Percentiles rank a stretch among this genome's conserved stretches.
These are phyloP conservation scores for Mariannaea sp. DNA, from an alignment of 2,329 filamentous ascomycete genomes.

Conservation along the genomic window DNA sequence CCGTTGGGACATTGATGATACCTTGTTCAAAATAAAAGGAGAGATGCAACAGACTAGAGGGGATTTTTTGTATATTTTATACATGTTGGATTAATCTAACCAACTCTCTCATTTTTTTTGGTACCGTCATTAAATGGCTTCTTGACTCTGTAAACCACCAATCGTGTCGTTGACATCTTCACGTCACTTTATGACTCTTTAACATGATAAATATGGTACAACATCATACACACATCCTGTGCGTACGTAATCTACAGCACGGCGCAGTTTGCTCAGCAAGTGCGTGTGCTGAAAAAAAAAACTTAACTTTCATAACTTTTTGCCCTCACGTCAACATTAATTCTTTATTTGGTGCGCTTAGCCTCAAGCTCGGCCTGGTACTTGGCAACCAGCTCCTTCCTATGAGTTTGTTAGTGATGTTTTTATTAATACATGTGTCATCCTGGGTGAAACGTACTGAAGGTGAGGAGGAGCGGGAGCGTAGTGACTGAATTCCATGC, in stretches of 20 bases:
- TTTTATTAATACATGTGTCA: background rate
- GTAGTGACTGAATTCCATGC: constrained; percentile 99
- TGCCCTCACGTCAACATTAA: constrained; percentile 50
- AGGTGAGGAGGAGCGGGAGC: constrained; percentile 82
- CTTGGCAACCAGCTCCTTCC: constrained; percentile 63
- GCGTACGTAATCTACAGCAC: constrained; percentile 33
- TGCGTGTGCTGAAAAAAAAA: constrained; percentile 9
- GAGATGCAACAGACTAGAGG: constrained; percentile 19
- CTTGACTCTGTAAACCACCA: constrained; percentile 3
- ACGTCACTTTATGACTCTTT: constrained; percentile 16
- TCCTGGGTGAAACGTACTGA: constrained; percentile 65
- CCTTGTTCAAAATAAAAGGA: constrained; percentile 9
- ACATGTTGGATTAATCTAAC: constrained; percentile 21
- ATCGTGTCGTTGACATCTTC: constrained; percentile 27
- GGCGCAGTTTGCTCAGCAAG: constrained; percentile 12
- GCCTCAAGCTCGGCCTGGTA: constrained; percentile 63
- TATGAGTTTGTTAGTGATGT: constrained; percentile 36
- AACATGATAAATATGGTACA: constrained; percentile 38
- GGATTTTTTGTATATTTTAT: constrained; percentile 32
- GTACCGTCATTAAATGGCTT: constrained; percentile 3
- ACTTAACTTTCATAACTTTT: constrained; percentile 59
- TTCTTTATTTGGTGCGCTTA: constrained; percentile 58
- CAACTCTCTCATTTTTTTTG: constrained; percentile 7
- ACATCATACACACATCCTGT: constrained; percentile 33
- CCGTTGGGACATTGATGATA: no score